Conservation (phyloP, 306 rosid species). For the Malus sylvestris region DNA sequence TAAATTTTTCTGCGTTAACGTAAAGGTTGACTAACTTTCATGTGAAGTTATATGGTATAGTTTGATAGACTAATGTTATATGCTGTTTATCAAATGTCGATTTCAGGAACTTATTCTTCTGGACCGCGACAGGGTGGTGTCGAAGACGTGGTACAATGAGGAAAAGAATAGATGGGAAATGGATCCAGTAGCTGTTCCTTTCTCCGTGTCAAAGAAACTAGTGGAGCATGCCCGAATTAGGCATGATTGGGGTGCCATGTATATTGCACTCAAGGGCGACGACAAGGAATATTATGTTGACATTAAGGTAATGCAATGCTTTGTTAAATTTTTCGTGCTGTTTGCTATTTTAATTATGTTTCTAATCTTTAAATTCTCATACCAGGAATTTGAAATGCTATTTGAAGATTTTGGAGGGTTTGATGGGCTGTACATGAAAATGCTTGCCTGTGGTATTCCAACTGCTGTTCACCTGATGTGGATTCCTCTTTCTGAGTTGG, state of each 20-base stretch:
- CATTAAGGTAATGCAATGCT: constrained; percentile 51
- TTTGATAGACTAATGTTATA: constrained; percentile 10
- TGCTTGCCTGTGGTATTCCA: constrained; percentile 83
- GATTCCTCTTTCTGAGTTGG: constrained; percentile 85
- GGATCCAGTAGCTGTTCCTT: constrained; percentile 83
- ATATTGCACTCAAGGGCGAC: constrained; percentile 75
- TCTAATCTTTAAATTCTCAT: constrained; percentile 22
- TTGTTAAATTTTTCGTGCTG: constrained; percentile 22
- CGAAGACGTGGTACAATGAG: constrained; percentile 85
- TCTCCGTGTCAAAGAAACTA: constrained; percentile 62
- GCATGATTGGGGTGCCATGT: constrained; percentile 91
- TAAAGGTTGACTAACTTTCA: neutral
- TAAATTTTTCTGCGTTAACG: neutral
- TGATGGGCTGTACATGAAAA: constrained; percentile 85
- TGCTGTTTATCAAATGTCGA: constrained; percentile 3
- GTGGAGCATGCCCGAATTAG: constrained; percentile 72
- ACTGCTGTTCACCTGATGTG: constrained; percentile 79
- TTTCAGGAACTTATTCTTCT: constrained; percentile 75
- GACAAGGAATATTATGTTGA: constrained; percentile 67
- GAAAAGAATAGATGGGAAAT: constrained; percentile 87
- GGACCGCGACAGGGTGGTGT: constrained; percentile 80
- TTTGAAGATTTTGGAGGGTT: constrained; percentile 88
- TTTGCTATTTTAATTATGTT: constrained; percentile 22
- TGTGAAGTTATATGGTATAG: constrained; percentile 13
- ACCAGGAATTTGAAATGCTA: constrained; percentile 66